Percentiles rank a stretch among this genome's conserved stretches.
Evolutionary conservation across 2,329 filamentous ascomycete species (phyloP).

Genomic region (Rugonectria rugulosa): DNA sequence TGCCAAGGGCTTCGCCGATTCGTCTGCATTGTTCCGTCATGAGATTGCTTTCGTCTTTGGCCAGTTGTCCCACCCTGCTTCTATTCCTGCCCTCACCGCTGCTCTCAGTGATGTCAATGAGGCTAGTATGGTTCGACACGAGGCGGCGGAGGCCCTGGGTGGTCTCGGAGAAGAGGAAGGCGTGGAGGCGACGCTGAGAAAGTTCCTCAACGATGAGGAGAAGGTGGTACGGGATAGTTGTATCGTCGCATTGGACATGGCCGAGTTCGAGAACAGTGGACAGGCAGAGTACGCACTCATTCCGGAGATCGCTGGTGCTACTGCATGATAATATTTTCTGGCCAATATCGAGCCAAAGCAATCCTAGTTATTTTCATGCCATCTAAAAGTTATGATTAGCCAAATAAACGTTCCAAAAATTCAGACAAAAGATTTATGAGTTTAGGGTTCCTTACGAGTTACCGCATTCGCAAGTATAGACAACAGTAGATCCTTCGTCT

Average conservation of each 20-base stretch:
- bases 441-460: slow-evolving; percentile 66
- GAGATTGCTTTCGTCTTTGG: slow-evolving; percentile 99
- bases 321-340: slow-evolving; percentile 43
- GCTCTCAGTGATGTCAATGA: slow-evolving; percentile 82
- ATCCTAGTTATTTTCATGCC: slow-evolving; percentile 67
- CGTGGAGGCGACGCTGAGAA: slow-evolving; percentile 84
- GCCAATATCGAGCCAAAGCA: slow-evolving; percentile 22
- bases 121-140: slow-evolving; percentile 95
- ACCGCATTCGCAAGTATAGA: slow-evolving; percentile 88
- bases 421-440: slow-evolving; percentile 24
- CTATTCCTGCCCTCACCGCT: slow-evolving; percentile 85
- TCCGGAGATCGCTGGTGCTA: slow-evolving; percentile 64
- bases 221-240: slow-evolving; percentile 94
- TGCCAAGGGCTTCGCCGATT: slow-evolving; percentile 83
- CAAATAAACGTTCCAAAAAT: background rate
- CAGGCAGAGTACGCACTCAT: slow-evolving; percentile 92
- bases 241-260: slow-evolving; percentile 96
- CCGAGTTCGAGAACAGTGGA: slow-evolving; percentile 90
- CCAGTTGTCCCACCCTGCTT: slow-evolving; percentile 94
- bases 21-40: slow-evolving; percentile 93
- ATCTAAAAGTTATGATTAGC: slow-evolving; percentile 46
- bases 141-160: slow-evolving; percentile 94
- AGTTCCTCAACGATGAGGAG: slow-evolving; percentile 89
- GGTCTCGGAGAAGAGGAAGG: slow-evolving; percentile 93
- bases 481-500: slow-evolving; percentile 93